Evolutionary conservation across 306 rosid species (phyloP), one percentile per base, ranked within the genome.

Genomic region (Hylodesmum podocarpum): DNA sequence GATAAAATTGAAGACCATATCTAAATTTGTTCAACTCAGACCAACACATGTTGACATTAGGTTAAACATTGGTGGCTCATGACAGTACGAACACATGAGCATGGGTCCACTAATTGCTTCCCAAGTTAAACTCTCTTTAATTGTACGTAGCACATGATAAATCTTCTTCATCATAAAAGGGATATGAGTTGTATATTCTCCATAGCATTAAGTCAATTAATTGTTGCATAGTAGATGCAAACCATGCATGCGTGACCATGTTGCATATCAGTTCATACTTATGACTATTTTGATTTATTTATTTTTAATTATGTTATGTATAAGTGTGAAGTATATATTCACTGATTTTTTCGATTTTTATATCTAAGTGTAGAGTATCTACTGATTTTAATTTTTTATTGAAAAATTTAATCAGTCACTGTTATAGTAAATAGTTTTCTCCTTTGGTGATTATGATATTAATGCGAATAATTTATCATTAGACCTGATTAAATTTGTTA

Each of bases 231-330:
- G 22, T 18, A 6, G 15, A 44, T 59, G 76, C 59, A 55, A 76
- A 77, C 62, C 58, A 50, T 8, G 14, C 75, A 31, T 51, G 34
- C 78, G 61, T 76, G 58, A 69, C 39, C 85, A 70, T 70, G 47
- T 70, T 70, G 75, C 44, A 5, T 58, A 22, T 54, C 3, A 24
- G 31, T 10, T 21, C 61, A 31, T 24, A 24, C 2, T 54, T 22
- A 24, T 22, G 31, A 11, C 16, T 11, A n/a, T n/a, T n/a, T n/a
- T n/a, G n/a, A n/a, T n/a, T n/a, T n/a, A n/a, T n/a, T n/a, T n/a
- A n/a, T n/a, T n/a, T n/a, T n/a, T n/a, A n/a, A n/a, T n/a, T n/a
- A n/a, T n/a, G n/a, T n/a, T n/a, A n/a, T n/a, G n/a, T n/a, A n/a
- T n/a, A n/a, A n/a, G n/a, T n/a, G n/a, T n/a, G n/a, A n/a, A n/a